Evolutionary conservation across 1,284 basidiomycete genomes (phyloP).

Genomic region (Leccinum fuscescens): DNA sequence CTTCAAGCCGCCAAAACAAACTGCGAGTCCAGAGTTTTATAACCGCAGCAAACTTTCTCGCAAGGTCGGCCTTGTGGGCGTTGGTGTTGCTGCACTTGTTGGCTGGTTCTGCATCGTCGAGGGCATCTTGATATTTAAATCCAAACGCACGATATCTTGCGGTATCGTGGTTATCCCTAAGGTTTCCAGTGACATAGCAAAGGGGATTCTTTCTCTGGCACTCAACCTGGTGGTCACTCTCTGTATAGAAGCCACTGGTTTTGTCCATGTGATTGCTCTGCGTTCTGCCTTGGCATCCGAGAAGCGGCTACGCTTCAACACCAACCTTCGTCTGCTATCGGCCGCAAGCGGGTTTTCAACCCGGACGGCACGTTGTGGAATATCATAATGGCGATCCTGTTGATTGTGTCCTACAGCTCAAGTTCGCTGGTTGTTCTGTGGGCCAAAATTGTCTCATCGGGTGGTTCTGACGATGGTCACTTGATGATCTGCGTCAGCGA

Average conservation of each 20-base stretch:
- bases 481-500: conserved; percentile 22
- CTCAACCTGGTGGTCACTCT: conserved; percentile 26
- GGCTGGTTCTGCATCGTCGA: conserved; percentile 22
- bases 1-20: conserved; percentile 23
- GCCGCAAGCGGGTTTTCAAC: conserved; percentile 16
- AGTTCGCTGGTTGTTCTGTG: conserved; percentile 22
- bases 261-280: conserved; percentile 4
- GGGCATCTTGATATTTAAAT: conserved; percentile 24
- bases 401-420: conserved; percentile 30
- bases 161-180: conserved; percentile 26
- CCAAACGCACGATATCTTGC: conserved; percentile 9
- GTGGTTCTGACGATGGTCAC: conserved; percentile 3
- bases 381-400: conserved; percentile 27
- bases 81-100: conserved; percentile 22
- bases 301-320: no score
- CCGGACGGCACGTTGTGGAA: conserved; percentile 26
- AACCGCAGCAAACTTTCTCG: conserved; percentile 30
- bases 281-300: no score
- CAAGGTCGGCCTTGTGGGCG: conserved; percentile 24
- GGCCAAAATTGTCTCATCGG: conserved; percentile 15
- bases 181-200: no score
- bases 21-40: conserved; percentile 30
- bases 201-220: conserved; percentile 5
- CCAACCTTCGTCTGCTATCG: conserved; percentile 10
- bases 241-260: conserved; percentile 32